Base-by-base conservation (phyloP, 192 early-diverging fungal genomes). In the Neocallimastix lanati region DNA sequence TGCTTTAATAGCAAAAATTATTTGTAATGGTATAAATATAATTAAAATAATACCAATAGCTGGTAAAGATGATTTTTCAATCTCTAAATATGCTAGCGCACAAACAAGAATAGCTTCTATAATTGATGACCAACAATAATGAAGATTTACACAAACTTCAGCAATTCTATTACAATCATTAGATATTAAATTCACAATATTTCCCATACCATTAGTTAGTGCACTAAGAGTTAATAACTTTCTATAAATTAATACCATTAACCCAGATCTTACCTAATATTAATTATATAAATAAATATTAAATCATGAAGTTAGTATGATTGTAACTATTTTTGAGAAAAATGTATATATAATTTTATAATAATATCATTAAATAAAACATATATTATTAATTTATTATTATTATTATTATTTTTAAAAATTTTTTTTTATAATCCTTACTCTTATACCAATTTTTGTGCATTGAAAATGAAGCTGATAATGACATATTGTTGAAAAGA, bases 21-120 rank as follows among this genome's bases (percentile, higher is more conserved):
- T 90, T 83, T 93, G 92, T 9, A 91, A 79, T 30, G 92, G 92
- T 78, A 92, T 84, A 18, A 92, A 78, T 16, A 89, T 77, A 1
- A 67, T 9, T n/a, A 91, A n/a, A 4, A 91, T 83, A 28, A 89
- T 82, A 14, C 79, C 84, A 0, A 90, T 82, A 0, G 87, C 77
- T 29, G 80, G 79, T 28, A 83, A 77, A 28, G 77, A 16, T 38
- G 40, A 82, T 36, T 28, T 78, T 29, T 28, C 82, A 28, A 78
- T 77, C 28, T 82, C 36, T 25, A n/a, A 11, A 67, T 67, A 67
- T 0, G 50, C 50, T n/a, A 67, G 9, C 9, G n/a, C 1, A n/a
- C 50, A 67, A 21, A 67, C 16, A n/a, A 67, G 1, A 67, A 67
- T n/a, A 11, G 50, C 50, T 67, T 67, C 50, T 21, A 67, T 0